Evolutionary conservation across 2,329 filamentous ascomycete species (phyloP).

Genomic region (Ophiocordyceps australis): DNA sequence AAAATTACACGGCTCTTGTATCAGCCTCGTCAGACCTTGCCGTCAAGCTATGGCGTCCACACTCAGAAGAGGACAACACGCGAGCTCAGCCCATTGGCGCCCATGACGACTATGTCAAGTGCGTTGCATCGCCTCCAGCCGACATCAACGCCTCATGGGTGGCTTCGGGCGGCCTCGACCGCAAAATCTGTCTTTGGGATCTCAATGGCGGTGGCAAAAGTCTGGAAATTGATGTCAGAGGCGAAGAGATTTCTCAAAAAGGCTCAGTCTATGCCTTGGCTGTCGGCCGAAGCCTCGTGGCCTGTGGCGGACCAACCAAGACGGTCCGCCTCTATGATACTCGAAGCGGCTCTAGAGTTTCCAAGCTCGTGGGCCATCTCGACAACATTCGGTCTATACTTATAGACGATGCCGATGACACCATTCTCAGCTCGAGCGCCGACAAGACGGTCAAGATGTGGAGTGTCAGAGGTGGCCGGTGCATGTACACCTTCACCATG

Average conservation of each 20-base stretch:
- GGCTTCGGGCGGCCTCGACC: slow-evolving; percentile 81
- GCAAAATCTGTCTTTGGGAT: slow-evolving; percentile 88
- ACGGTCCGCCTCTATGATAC: slow-evolving; percentile 87
- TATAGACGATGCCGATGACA: slow-evolving; percentile 75
- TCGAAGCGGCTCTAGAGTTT: slow-evolving; percentile 72
- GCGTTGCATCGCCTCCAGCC: slow-evolving; percentile 55
- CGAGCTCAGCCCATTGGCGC: slow-evolving; percentile 58
- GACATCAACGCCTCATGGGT: slow-evolving; percentile 61
- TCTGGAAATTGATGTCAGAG: slow-evolving; percentile 68
- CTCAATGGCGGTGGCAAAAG: slow-evolving; percentile 72
- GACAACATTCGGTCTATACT: slow-evolving; percentile 87
- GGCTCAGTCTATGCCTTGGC: slow-evolving; percentile 88
- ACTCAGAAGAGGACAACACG: slow-evolving; percentile 35
- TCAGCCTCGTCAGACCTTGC: slow-evolving; percentile 89
- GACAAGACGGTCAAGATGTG: slow-evolving; percentile 97
- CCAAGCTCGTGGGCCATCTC: slow-evolving; percentile 92
- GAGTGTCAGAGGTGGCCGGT: slow-evolving; percentile 87
- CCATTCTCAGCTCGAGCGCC: slow-evolving; percentile 82
- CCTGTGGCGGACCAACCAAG: slow-evolving; percentile 86
- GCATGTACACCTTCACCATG: slow-evolving; percentile 98
- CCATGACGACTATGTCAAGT: slow-evolving; percentile 94
- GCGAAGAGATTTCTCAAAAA: slow-evolving; percentile 73
- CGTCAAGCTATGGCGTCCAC: slow-evolving; percentile 81
- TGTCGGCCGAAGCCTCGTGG: slow-evolving; percentile 62
- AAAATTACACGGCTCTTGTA: slow-evolving; percentile 62